Evolutionary conservation across 2,329 filamentous ascomycete species (phyloP), one percentile per base, ranked within the genome.

Genomic region (Thelonectria rubi): DNA sequence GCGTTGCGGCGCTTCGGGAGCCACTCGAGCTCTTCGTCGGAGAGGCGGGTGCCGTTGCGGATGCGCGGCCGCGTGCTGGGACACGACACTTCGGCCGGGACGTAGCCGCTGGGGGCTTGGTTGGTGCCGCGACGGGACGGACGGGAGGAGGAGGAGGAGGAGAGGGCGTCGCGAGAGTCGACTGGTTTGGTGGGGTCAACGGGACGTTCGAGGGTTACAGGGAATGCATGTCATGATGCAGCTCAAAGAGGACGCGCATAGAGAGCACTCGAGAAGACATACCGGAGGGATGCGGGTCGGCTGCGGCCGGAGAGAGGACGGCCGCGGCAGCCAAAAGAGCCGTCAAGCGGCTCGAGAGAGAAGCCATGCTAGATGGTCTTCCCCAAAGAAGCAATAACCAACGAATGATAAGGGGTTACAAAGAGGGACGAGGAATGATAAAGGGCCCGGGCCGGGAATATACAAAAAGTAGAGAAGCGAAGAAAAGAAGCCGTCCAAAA

Each of bases 21-120:
- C 93, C 94, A 97, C 73, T 84, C 79, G 40, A 81, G 83, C 79
- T 97, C 94, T 58, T 89, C 81, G 15, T 81, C 69, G 3, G 92
- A 94, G 10, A 97, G 78, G 6, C 21, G 43, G 34, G 68, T 65
- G 24, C 77, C 76, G 47, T 91, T 91, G 67, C 93, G 88, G 56
- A 97, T 86, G 1, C 80, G 82, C 1, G 94, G 93, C 46, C 86
- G 84, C n/a, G 80, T 81, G 7, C 81, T 78, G 4, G 93, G 93
- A 72, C 94, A 97, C 64, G 84, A 76, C 43, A 91, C 89, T 6
- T 78, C 74, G 34, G 82, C 78, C 0, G 94, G 94, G 2, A 88
- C 86, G 76, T 97, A 97, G 63, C 87, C 86, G 71, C 72, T 57
- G 54, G 77, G 77, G 15, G 77, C 75, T 49, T 74, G 65, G 32